These are phyloP conservation scores for Parathielavia hyrcaniae DNA, from an alignment of 495 filamentous ascomycete species.

Conservation along the genomic window DNA sequence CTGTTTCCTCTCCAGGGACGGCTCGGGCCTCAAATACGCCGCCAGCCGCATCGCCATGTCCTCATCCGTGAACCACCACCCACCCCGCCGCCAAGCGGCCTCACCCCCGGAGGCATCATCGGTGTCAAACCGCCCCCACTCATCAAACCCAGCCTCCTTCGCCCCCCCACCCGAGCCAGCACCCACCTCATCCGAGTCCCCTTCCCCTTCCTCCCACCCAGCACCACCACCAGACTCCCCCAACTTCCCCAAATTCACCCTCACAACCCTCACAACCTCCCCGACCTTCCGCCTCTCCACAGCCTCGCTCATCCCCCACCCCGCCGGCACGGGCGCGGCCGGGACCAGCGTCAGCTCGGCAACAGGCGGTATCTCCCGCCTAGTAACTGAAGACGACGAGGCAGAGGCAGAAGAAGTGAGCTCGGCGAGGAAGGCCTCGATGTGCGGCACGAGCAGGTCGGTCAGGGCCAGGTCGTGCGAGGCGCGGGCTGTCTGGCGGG, in stretches of 20 bases:
- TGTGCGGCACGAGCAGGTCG: constrained; percentile 31
- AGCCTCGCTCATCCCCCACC: constrained; percentile 31
- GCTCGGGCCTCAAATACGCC: constrained; percentile 38
- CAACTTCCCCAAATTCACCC: constrained; percentile 32
- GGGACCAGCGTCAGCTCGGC: constrained; percentile 42
- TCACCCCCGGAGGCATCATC: not conserved
- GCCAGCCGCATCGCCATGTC: constrained; percentile 43
- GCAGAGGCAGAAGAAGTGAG: constrained; percentile 14
- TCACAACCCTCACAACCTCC: constrained; percentile 32
- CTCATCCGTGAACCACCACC: constrained; percentile 44
- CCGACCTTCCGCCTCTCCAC: constrained; percentile 35
- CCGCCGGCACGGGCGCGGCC: constrained; percentile 30
- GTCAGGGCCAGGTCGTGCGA: constrained; percentile 32
- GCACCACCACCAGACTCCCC: constrained; percentile 22
- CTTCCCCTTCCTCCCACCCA: not conserved
- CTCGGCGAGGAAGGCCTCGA: constrained; percentile 37
- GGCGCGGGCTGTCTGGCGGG: constrained; percentile 28
- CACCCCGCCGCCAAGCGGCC: not conserved
- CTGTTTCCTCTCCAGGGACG: constrained; percentile 19
- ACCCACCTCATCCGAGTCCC: constrained; percentile 19
- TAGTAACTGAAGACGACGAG: not conserved
- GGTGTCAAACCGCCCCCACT: constrained; percentile 39
- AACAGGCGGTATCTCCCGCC: constrained; percentile 3
- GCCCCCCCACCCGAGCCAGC: not conserved
- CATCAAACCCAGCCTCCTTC: constrained; percentile 31